A percentile compares a stretch with the other conserved stretches of the same genome.
Conservation (phyloP, 495 filamentous ascomycete species). For the Trichoderma gamsii region DNA sequence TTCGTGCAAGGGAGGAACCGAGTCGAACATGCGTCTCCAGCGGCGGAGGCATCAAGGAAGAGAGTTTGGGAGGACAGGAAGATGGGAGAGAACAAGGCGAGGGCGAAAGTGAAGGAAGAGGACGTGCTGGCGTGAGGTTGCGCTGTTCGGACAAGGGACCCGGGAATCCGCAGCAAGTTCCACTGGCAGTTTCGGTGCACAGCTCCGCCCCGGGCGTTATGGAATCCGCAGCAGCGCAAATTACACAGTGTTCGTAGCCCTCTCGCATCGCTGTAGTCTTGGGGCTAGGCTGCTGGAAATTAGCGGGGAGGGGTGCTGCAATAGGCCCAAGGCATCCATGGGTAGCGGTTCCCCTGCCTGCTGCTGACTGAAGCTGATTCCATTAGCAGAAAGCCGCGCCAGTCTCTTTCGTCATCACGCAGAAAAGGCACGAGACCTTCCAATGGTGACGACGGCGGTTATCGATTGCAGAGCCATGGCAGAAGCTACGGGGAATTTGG, state of each 20-base stretch:
- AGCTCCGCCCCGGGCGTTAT: slow-evolving; percentile 4
- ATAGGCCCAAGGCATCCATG: background rate
- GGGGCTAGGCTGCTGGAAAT: background rate
- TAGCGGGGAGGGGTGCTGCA: background rate
- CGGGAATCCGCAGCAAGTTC: background rate
- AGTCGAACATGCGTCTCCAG: slow-evolving; percentile 5
- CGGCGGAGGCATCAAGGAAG: slow-evolving; percentile 6
- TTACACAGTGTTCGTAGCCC: background rate
- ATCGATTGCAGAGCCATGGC: slow-evolving; percentile 3
- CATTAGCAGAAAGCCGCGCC: background rate
- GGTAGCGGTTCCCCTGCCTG: background rate
- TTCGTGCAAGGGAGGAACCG: background rate
- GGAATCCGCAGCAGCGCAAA: background rate
- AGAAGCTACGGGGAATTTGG: background rate
- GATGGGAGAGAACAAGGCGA: background rate
- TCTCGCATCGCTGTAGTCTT: too few species aligned
- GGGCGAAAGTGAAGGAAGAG: background rate
- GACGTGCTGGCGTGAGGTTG: background rate
- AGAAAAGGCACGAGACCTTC: background rate
- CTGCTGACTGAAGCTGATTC: background rate
- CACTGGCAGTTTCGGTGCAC: background rate
- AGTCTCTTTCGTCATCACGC: slow-evolving; percentile 5
- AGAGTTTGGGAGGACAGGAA: background rate
- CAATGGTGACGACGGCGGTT: background rate
- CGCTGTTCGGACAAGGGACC: background rate